Base-by-base conservation (phyloP, 2,329 filamentous ascomycete genomes). In the Verticillium zaregamsianum region DNA sequence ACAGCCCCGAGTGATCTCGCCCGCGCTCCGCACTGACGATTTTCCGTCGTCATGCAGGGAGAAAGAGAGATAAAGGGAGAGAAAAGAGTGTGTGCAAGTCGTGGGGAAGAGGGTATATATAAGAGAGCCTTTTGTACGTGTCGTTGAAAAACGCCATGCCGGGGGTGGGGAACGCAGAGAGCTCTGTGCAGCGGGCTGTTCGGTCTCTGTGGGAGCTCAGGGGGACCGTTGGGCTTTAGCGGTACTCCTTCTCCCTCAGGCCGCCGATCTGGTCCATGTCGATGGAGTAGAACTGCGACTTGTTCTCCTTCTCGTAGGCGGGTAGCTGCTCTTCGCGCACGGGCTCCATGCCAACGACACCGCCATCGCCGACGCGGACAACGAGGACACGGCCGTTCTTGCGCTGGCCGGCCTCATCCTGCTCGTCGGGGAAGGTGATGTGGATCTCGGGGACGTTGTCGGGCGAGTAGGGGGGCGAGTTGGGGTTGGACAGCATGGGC, bases 341-440 rank as follows among this genome's bases (percentile, higher is more conserved):
- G 60, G 93, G 94, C 78, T 97, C 94, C 65, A 98, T 84, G 58
- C 94, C 95, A 66, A 98, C 88, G 40, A 88, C 84, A 57, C 91
- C 90, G 64, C 87, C 90, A 67, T 98, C 95, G 65, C 93, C 93
- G 59, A 98, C 92, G 59, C 92, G 87, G 61, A 99, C 94, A 39
- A 98, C 87, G 25, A 99, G 90, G 59, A 98, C 93, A 35, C 93
- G 88, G 37, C 94, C 94, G 67, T 90, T 92, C 79, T 90, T 90
- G 69, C 85, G 84, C 76, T 88, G 92, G 68, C 94, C 94, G 60
- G 86, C 80, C 68, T 92, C 91, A 72, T 97, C 93, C 68, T 96
- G 89, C 81, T 98, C 95, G 70, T 96, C 92, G 17, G 95, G 95
- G 81, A 99, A 98, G 39, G 95, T 98, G 76, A 99, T 97, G 77